A percentile compares a stretch with the other conserved stretches of the same genome.
These are phyloP conservation scores for Lentinula aciculospora DNA, from an alignment of 768 basidiomycete species.

Conservation along the genomic window DNA sequence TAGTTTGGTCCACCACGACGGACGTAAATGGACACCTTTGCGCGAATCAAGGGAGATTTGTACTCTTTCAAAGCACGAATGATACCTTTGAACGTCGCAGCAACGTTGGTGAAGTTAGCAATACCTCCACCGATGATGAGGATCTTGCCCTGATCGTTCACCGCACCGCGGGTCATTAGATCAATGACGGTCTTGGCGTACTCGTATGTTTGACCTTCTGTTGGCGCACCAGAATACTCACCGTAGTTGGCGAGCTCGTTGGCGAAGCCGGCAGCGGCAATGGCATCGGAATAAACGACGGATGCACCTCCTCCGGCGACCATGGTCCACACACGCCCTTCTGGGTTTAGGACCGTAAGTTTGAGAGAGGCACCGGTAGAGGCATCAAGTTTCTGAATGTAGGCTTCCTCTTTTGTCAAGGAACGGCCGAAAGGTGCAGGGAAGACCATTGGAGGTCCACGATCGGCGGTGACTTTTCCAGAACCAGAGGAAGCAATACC, in stretches of 20 bases:
- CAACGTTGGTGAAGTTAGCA: conserved; percentile 99
- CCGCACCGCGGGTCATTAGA: conserved; percentile 86
- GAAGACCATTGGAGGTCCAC: conserved; percentile 96
- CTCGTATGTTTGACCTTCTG: conserved; percentile 97
- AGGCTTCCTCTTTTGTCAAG: conserved; percentile 97
- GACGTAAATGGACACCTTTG: conserved; percentile 92
- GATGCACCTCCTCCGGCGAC: conserved; percentile 94
- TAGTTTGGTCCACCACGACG: conserved; percentile 99
- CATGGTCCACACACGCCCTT: conserved; percentile 99
- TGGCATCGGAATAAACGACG: conserved; percentile 68
- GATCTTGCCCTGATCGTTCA: conserved; percentile 86
- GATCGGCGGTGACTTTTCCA: conserved; percentile 71
- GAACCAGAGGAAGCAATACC: conserved; percentile 36
- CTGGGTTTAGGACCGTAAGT: conserved; percentile 91
- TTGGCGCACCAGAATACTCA: conserved; percentile 98
- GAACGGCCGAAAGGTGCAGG: conserved; percentile 96
- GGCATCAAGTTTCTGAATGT: conserved; percentile 96
- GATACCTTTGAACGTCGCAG: conserved; percentile 83
- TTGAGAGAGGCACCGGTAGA: conserved; percentile 98
- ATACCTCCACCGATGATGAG: conserved; percentile 99
- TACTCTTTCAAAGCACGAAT: conserved; percentile 94
- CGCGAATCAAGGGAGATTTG: conserved; percentile 77
- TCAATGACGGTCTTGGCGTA: conserved; percentile 99
- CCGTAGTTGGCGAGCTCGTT: conserved; percentile 99
- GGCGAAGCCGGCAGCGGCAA: conserved; percentile 71